phyloP scores from a whole-genome alignment of 2,329 filamentous ascomycete species.

The Beauveria sp. region DNA sequence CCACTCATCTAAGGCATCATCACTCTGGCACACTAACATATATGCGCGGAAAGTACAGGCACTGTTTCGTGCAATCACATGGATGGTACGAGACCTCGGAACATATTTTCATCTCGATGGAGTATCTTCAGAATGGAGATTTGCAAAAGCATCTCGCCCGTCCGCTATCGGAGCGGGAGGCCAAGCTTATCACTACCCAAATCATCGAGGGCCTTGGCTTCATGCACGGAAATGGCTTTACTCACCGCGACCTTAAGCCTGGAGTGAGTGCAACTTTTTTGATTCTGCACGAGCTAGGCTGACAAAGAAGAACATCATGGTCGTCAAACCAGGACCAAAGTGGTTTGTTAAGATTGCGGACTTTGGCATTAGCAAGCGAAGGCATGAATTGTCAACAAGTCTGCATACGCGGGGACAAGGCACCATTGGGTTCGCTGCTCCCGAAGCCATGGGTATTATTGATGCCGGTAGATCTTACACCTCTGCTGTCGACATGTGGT shows the following conservation, averaged over 20 bases:
- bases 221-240: constrained; percentile 16
- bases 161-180: constrained; percentile 6
- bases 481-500: constrained; percentile 12
- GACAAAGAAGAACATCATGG: constrained; percentile 14
- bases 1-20: not conserved
- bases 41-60: constrained; percentile 6
- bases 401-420: constrained; percentile 4
- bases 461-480: not conserved
- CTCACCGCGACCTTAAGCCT: constrained; percentile 16
- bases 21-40: not conserved
- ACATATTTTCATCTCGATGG: constrained; percentile 13
- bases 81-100: constrained; percentile 14
- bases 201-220: constrained; percentile 13
- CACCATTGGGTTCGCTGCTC: constrained; percentile 10
- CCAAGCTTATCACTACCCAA: constrained; percentile 9
- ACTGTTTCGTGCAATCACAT: constrained; percentile 14
- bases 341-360: constrained; percentile 16
- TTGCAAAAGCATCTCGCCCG: constrained; percentile 7
- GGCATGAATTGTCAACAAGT: constrained; percentile 1
- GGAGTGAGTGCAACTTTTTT: not conserved
- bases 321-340: constrained; percentile 12
- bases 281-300: not conserved
- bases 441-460: not conserved
- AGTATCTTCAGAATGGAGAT: constrained; percentile 14
- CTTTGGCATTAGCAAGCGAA: constrained; percentile 11